A percentile compares a stretch with the other conserved stretches of the same genome.
phyloP scores from a whole-genome alignment of 2,329 filamentous ascomycete genomes.

The Fusarium nanum region DNA sequence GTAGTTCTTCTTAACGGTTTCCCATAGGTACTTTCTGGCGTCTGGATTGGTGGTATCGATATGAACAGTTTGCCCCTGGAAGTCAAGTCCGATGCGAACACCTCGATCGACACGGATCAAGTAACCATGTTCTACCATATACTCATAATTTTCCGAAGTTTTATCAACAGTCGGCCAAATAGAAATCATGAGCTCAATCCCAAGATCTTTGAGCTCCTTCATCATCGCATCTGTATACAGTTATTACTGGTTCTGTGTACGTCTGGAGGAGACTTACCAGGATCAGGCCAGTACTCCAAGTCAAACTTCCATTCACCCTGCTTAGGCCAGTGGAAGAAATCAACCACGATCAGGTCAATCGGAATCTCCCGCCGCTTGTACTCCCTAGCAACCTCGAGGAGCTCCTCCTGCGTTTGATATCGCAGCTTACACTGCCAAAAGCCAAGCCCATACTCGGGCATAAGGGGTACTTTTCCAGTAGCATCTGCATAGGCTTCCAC shows the following conservation, averaged over 20 bases:
- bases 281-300: slow-evolving; percentile 72
- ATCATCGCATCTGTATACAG: slow-evolving; percentile 66
- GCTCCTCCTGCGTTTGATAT: slow-evolving; percentile 73
- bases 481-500: slow-evolving; percentile 65
- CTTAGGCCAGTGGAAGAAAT: slow-evolving; percentile 75
- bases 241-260: background rate
- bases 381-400: slow-evolving; percentile 69
- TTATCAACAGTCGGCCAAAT: slow-evolving; percentile 76
- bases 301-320: slow-evolving; percentile 78
- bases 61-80: slow-evolving; percentile 68
- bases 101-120: slow-evolving; percentile 72
- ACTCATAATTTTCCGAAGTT: slow-evolving; percentile 67
- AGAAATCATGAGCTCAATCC: slow-evolving; percentile 75
- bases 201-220: slow-evolving; percentile 66
- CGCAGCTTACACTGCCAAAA: slow-evolving; percentile 77
- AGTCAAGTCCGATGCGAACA: slow-evolving; percentile 68
- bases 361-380: slow-evolving; percentile 67
- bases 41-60: slow-evolving; percentile 73
- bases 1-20: slow-evolving; percentile 69
- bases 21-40: slow-evolving; percentile 69
- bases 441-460: slow-evolving; percentile 75
- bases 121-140: slow-evolving; percentile 71
- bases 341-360: slow-evolving; percentile 73
- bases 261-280: slow-evolving; percentile 53
- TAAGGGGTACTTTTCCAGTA: slow-evolving; percentile 71